These are phyloP conservation scores for Candida ficus DNA, from an alignment of 805 yeast genomes.

Conservation along the genomic window DNA sequence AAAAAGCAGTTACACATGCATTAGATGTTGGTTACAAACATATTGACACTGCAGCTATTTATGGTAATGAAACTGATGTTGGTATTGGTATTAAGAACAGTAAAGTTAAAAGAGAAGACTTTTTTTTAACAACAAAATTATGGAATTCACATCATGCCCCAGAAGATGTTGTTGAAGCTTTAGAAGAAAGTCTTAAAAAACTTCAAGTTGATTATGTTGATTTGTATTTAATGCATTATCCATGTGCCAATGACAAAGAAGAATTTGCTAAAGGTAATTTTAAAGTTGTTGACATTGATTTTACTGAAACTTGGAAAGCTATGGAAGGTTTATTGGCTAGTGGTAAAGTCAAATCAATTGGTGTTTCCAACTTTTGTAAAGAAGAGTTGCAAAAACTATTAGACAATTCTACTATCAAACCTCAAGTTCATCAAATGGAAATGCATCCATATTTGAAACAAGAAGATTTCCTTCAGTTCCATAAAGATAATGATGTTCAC, in stretches of 20 bases:
- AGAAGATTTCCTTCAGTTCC: slow-evolving; percentile 47
- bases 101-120: slow-evolving; percentile 39
- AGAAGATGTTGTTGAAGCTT: slow-evolving; percentile 25
- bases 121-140: slow-evolving; percentile 2
- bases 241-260: slow-evolving; percentile 34
- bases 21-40: slow-evolving; percentile 61
- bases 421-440: slow-evolving; percentile 66
- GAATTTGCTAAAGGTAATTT: slow-evolving; percentile 14
- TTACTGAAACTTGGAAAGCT: slow-evolving; percentile 31
- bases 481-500: slow-evolving; percentile 46
- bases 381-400: slow-evolving; percentile 42
- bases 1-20: slow-evolving; percentile 46
- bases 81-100: slow-evolving; percentile 48
- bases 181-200: slow-evolving; percentile 36
- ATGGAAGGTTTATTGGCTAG: slow-evolving; percentile 39
- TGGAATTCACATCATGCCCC: slow-evolving; percentile 5
- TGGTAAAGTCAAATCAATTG: slow-evolving; percentile 44
- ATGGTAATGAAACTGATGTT: slow-evolving; percentile 54
- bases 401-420: slow-evolving; percentile 39
- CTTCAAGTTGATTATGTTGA: slow-evolving; percentile 49
- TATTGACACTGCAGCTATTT: slow-evolving; percentile 59
- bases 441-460: slow-evolving; percentile 66
- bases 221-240: slow-evolving; percentile 56
- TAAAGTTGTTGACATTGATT: not conserved
- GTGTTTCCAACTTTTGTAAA: slow-evolving; percentile 58